Evolutionary conservation across 2,329 filamentous ascomycete species (phyloP).

Genomic region (Fusarium bactridioides): DNA sequence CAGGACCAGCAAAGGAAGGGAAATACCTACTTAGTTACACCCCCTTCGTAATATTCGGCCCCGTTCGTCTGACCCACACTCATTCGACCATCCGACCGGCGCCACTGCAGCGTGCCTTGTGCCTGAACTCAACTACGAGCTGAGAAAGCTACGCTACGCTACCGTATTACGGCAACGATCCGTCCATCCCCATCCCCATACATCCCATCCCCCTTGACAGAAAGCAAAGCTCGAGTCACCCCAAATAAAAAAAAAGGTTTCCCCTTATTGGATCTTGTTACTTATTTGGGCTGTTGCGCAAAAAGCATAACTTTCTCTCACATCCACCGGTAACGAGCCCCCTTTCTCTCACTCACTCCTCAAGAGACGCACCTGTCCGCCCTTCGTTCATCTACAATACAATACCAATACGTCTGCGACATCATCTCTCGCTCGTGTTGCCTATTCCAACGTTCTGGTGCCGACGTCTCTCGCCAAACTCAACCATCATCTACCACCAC

Average conservation of each 20-base stretch:
- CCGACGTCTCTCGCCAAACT: conserved; percentile 43
- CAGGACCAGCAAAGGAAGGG: conserved; percentile 4
- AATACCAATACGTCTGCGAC: conserved; percentile 39
- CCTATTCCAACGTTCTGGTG: conserved; percentile 46
- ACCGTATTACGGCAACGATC: conserved; percentile 37
- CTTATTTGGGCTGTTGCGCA: conserved; percentile 28
- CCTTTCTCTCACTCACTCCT: conserved; percentile 24
- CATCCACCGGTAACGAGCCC: conserved; percentile 16
- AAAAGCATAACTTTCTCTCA: conserved; percentile 30
- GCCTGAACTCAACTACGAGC: conserved; percentile 33
- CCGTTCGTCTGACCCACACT: conserved; percentile 40
- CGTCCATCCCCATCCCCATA: conserved; percentile 10
- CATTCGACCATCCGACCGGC: conserved; percentile 41
- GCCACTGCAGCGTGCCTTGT: conserved; percentile 39
- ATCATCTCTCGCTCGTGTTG: conserved; percentile 45
- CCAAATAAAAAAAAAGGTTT: conserved; percentile 31
- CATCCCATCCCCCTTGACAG: conserved; percentile 29
- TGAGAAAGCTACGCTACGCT: conserved; percentile 33
- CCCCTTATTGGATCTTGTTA: conserved; percentile 27
- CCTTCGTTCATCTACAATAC: conserved; percentile 23
- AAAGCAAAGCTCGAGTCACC: conserved; percentile 29
- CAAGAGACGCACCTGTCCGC: conserved; percentile 38
- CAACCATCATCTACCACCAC: conserved; percentile 37
- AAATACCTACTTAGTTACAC: conserved; percentile 4
- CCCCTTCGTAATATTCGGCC: conserved; percentile 32